Base-by-base conservation (phyloP, 768 basidiomycete species). In the Rhizopogon vulgaris region DNA sequence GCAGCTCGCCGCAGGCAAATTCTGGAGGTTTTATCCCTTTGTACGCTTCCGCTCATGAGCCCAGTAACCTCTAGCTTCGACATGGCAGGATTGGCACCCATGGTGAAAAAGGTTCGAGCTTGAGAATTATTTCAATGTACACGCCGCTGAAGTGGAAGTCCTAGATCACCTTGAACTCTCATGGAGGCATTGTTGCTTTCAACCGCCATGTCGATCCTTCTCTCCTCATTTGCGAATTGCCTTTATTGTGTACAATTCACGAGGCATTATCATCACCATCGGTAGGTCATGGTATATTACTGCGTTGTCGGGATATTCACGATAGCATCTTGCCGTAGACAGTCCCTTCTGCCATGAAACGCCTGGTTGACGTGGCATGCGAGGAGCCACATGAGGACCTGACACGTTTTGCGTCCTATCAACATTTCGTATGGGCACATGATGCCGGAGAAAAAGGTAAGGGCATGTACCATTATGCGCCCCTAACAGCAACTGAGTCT, bases 371-470 rank as follows among this genome's bases (percentile, higher is more conserved):
- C 22, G 49, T 72, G 9, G 71, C 74, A 25, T 71, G 71, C 34
- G 60, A 67, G 9, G 63, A 69, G 37, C 62, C 63, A 6, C 48
- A 56, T 12, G 58, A 63, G 38, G 61, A 79, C 4, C 60, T 87
- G 9, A 54, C 66, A 22, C 77, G 75, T 51, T 64, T 85, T 34
- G 67, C 77, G 11, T 62, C 73, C 0, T 82, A 83, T 58, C 80
- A 80, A 55, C 83, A 83, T 55, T 63, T 81, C n/a, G 38, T 75
- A 28, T 86, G 84, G 85, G 51, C 54, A 68, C 8, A 53, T 64
- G 17, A 68, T 42, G 71, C 76, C 27, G 69, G 68, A 5, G 63
- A 57, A 28, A 59, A 64, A 56, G 60, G 85, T 85, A 56, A 54
- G 74, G 42, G 8, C 8, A 24, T 22, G 3, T 22, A 22, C 22